Conservation (phyloP, 805 yeast species). For the Torulaspora delbrueckii region DNA sequence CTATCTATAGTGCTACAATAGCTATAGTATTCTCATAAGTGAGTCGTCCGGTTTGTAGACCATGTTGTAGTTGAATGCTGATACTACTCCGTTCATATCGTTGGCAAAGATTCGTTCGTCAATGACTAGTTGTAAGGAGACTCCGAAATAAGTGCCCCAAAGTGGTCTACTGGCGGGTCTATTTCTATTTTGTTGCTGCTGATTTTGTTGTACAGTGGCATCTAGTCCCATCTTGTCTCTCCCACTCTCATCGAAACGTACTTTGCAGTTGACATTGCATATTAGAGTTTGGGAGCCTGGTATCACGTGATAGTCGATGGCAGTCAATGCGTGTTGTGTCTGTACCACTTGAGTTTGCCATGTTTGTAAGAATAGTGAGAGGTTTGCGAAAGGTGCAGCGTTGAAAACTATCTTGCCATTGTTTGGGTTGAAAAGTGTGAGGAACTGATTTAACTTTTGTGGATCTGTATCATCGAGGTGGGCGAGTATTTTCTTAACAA, state of each 20-base stretch:
- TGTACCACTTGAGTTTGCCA: slow-evolving; percentile 35
- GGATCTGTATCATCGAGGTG: slow-evolving; percentile 34
- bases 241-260: slow-evolving; percentile 73
- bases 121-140: slow-evolving; percentile 49
- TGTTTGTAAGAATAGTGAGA: slow-evolving; percentile 28
- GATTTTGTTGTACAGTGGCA: slow-evolving; percentile 42
- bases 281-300: slow-evolving; percentile 58
- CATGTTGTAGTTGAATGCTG: slow-evolving; percentile 60
- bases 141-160: slow-evolving; percentile 73
- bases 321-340: slow-evolving; percentile 59
- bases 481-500: slow-evolving; percentile 34
- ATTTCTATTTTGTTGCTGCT: slow-evolving; percentile 12
- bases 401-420: slow-evolving; percentile 32
- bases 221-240: slow-evolving; percentile 59
- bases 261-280: slow-evolving; percentile 51
- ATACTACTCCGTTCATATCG: slow-evolving; percentile 39
- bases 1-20: background rate
- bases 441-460: slow-evolving; percentile 27
- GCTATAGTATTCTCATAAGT: slow-evolving; percentile 25
- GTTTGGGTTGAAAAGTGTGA: slow-evolving; percentile 25
- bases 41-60: slow-evolving; percentile 58
- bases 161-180: slow-evolving; percentile 40
- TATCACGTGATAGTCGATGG: slow-evolving; percentile 60
- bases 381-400: slow-evolving; percentile 30
- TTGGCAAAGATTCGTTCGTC: slow-evolving; percentile 46